Evolutionary conservation across 805 yeast genomes (phyloP).

Genomic region (Kodamaea hsintzibuensis): DNA sequence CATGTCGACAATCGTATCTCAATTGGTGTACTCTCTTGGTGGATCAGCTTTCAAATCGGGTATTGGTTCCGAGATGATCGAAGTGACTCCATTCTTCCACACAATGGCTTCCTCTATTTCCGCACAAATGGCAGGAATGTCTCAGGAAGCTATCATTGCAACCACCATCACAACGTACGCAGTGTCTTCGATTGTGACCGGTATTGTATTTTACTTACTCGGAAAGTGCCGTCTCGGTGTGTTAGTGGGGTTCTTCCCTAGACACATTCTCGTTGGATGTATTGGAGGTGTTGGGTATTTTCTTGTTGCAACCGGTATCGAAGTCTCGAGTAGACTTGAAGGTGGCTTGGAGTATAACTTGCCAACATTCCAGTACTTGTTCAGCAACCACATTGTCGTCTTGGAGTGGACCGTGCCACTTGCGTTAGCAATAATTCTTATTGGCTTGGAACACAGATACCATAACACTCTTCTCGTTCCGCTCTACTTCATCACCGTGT

Average conservation of each 20-base stretch:
- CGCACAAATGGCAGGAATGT: constrained; percentile 45
- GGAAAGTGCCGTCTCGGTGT: constrained; percentile 84
- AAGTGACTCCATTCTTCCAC: constrained; percentile 97
- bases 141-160: constrained; percentile 59
- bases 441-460: constrained; percentile 55
- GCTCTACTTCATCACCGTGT: constrained; percentile 70
- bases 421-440: constrained; percentile 56
- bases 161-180: constrained; percentile 89
- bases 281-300: constrained; percentile 99
- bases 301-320: constrained; percentile 84
- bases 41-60: constrained; percentile 88
- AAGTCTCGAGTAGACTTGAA: constrained; percentile 81
- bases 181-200: constrained; percentile 81
- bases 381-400: constrained; percentile 38
- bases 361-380: constrained; percentile 52
- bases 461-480: constrained; percentile 79
- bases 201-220: constrained; percentile 69
- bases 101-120: constrained; percentile 82
- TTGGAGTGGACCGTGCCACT: constrained; percentile 70
- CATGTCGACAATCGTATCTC: constrained; percentile 86
- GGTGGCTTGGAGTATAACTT: constrained; percentile 67
- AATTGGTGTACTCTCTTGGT: constrained; percentile 83
- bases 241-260: constrained; percentile 90
- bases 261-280: constrained; percentile 95
- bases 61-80: constrained; percentile 98